Evolutionary conservation across 768 basidiomycete species (phyloP).

Genomic region (Serendipita sp.): DNA sequence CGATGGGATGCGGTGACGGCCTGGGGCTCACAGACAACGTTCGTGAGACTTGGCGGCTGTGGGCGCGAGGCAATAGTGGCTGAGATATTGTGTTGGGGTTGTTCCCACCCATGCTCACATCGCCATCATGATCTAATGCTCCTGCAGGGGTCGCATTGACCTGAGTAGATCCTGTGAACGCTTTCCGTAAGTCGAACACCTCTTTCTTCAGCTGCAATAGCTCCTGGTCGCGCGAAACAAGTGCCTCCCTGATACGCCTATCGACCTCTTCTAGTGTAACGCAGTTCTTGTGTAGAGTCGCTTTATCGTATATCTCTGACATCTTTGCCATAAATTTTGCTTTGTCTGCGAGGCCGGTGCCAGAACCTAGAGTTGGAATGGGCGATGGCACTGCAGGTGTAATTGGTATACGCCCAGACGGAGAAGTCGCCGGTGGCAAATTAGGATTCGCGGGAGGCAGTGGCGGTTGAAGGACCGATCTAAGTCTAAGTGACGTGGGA

Average conservation of each 20-base stretch:
- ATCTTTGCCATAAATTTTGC: constrained; percentile 2
- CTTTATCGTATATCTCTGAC: constrained; percentile 1
- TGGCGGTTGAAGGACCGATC: background rate
- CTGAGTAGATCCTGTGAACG: background rate
- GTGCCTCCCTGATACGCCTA: background rate
- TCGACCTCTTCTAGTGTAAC: background rate
- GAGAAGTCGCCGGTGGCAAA: background rate
- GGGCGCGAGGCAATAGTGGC: background rate
- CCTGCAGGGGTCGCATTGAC: background rate
- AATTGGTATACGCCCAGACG: background rate
- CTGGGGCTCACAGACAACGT: background rate
- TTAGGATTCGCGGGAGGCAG: background rate
- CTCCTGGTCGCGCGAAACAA: background rate
- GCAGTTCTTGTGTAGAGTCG: background rate
- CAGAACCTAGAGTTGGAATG: background rate
- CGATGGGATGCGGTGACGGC: background rate
- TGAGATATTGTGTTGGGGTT: background rate
- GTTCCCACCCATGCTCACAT: background rate
- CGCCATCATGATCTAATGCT: background rate
- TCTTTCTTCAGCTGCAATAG: background rate
- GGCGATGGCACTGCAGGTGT: background rate
- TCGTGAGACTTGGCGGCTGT: background rate
- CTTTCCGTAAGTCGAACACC: background rate
- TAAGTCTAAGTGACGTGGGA: background rate
- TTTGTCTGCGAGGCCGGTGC: background rate